phyloP scores from a whole-genome alignment of 148 eudicot genomes.

The Rhododendron molle region DNA sequence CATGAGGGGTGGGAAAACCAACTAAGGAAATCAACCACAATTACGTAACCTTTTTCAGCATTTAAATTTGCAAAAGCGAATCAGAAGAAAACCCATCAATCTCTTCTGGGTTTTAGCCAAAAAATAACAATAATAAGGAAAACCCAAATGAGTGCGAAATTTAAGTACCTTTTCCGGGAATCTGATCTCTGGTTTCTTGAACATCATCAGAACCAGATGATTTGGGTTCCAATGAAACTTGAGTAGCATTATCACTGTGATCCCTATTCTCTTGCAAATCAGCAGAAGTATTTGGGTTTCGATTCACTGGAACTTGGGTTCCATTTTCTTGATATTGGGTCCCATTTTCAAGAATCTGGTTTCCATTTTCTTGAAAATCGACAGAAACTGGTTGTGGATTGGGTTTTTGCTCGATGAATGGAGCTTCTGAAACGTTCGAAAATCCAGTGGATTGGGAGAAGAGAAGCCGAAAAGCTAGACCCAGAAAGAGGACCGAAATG shows the following conservation, averaged over 20 bases:
- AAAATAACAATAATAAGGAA: not conserved
- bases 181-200: not conserved
- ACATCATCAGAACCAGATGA: not conserved
- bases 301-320: not conserved
- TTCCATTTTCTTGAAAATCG: not conserved
- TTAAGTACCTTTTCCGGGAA: not conserved
- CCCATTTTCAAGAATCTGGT: not conserved
- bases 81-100: not conserved
- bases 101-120: not conserved
- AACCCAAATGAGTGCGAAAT: not conserved
- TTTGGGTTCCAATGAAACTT: not conserved
- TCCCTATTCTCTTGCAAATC: not conserved
- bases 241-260: not conserved
- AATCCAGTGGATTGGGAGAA: constrained; percentile 24
- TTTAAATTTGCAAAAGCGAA: not conserved
- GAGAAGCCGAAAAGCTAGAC: constrained; percentile 32
- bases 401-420: not conserved
- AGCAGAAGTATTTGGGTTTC: not conserved
- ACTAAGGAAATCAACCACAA: not conserved
- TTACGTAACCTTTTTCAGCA: not conserved
- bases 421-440: not conserved
- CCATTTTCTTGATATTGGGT: not conserved
- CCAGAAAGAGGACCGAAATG: constrained; percentile 30
- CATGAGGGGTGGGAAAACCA: not conserved
- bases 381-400: not conserved